These are phyloP conservation scores for Plasmodium inui DNA, from an alignment of 169 alveolate genomes.

Conservation along the genomic window DNA sequence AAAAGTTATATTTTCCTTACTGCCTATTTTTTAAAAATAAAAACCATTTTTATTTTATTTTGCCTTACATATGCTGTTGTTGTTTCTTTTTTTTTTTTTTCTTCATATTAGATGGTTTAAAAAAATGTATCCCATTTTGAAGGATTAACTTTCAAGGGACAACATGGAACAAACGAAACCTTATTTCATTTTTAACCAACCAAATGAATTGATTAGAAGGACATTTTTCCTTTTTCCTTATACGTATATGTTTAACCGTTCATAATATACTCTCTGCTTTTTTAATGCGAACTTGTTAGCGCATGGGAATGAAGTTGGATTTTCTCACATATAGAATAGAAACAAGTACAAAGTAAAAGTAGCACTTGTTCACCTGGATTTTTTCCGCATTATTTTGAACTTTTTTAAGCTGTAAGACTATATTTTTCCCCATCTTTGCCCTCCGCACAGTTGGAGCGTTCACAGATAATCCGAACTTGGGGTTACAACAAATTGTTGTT, in stretches of 20 bases:
- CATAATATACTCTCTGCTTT: background rate
- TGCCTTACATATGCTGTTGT: background rate
- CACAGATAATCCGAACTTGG: background rate
- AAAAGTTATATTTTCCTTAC: background rate
- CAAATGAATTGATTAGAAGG: background rate
- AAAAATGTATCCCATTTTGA: background rate
- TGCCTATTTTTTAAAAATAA: background rate
- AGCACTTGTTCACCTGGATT: background rate
- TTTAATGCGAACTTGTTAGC: background rate
- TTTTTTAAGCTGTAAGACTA: background rate
- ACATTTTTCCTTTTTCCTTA: background rate
- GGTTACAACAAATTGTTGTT: background rate
- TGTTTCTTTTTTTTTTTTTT: background rate
- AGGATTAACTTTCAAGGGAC: conserved; percentile 1
- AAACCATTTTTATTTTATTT: background rate
- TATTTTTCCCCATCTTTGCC: background rate
- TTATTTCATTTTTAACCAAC: background rate
- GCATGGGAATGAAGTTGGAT: background rate
- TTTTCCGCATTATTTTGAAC: conserved; percentile 1
- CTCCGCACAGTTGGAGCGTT: background rate
- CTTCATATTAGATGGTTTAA: background rate
- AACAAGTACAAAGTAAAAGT: background rate
- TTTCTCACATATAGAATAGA: background rate
- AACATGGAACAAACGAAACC: background rate
- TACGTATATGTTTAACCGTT: background rate